A percentile compares a stretch with the other conserved stretches of the same genome.
Conservation (phyloP, 129 eudicot species). For the Erigeron canadensis region DNA sequence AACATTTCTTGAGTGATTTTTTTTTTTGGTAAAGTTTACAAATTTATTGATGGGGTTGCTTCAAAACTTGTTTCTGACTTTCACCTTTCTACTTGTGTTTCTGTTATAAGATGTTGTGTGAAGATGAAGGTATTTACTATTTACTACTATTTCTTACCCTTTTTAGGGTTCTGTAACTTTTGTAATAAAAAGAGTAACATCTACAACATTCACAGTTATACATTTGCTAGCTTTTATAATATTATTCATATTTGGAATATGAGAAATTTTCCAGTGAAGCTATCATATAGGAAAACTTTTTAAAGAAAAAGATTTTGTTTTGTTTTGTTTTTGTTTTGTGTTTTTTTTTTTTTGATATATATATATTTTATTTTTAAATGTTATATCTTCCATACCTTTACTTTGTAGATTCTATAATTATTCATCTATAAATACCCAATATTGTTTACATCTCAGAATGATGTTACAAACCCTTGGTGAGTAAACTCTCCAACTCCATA, state of each 20-base stretch:
- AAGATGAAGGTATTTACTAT: conserved; percentile 7
- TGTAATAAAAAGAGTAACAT: conserved; percentile 10
- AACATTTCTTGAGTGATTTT: not conserved
- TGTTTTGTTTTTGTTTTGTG: no score
- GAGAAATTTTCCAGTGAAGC: conserved; percentile 5
- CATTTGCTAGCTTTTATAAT: not conserved
- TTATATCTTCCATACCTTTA: conserved; percentile 11
- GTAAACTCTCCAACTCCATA: not conserved
- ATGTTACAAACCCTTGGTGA: conserved; percentile 11
- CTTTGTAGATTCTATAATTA: not conserved
- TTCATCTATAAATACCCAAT: conserved; percentile 3
- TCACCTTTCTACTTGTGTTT: conserved; percentile 25
- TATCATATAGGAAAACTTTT: conserved; percentile 19
- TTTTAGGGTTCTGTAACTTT: conserved; percentile 4
- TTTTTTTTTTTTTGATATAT: no score
- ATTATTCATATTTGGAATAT: conserved; percentile 10
- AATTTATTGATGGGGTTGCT: conserved; percentile 8
- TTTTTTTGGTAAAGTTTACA: conserved; percentile 17
- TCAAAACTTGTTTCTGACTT: conserved; percentile 4
- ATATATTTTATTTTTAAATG: not conserved
- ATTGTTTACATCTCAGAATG: not conserved
- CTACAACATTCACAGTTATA: conserved; percentile 13
- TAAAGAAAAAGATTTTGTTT: no score
- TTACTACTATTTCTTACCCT: not conserved
- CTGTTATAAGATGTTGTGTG: conserved; percentile 18